Base-by-base conservation (phyloP, 2,329 filamentous ascomycete species). In the Penicillium brasilianum region DNA sequence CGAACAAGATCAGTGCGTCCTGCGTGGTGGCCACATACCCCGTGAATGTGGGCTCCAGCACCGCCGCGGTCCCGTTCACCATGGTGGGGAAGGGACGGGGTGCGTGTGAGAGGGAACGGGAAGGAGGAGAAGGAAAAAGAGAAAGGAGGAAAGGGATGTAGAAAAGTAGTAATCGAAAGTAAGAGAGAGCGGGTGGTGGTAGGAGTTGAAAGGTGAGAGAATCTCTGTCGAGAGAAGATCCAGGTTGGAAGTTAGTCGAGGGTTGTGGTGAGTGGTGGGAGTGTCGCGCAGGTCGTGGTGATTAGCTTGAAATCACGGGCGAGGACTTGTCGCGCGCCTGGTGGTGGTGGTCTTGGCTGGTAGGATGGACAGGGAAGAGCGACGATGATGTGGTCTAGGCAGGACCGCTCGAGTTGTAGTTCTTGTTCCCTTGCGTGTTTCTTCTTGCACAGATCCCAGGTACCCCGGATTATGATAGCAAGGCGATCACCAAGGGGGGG, bases 1-100 rank as follows among this genome's bases (percentile, higher is more conserved):
- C 91, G 71, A 96, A 91, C 18, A 96, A 83, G 10, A 92, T 83
- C 66, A 96, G 81, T 30, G 91, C 92, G 78, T 96, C 92, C 52
- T 87, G 83, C 0, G 90, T 91, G 10, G 84, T 87, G n/a, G 81
- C 80, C 52, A 92, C 84, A 71, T 87, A 87, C 10, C 90, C 90
- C n/a, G 78, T 78, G 75, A 85, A 91, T 25, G 89, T 91, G 32
- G 89, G 87, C 65, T 82, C 80, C 69, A 91, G 78, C 66, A 82
- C 80, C 48, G 78, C 78, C 58, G 79, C 74, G 43, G 76, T 76
- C 66, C 77, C 75, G 72, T 78, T 78, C 66, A 77, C 77, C 78
- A 80, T 80, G 65, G 59, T 69, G 63, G 39, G 39, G 37, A 50
- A 22, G 43, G 41, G 30, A 41, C 20, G 28, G 37, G 28, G 57